Evolutionary conservation across 345 rosid species (phyloP), one percentile per base, ranked within the genome.

Genomic region (Salix purpurea): DNA sequence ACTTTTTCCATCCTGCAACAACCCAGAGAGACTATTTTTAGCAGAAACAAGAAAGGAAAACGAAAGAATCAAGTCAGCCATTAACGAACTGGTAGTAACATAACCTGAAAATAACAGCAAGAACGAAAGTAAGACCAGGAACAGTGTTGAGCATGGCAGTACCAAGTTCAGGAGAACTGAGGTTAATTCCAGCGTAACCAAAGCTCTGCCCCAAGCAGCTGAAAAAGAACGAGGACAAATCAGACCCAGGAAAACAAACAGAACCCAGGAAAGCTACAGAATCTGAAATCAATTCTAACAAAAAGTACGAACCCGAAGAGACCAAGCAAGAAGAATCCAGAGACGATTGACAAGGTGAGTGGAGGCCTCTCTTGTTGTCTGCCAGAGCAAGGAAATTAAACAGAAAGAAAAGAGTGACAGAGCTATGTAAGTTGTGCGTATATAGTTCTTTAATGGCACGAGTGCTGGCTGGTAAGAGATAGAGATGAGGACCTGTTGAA

Each of bases 311-410:
- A 88, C 92, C 90, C 89, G 18, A 85, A 74, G 4, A 88, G 4
- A 0, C 88, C 71, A 58, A 89, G 88, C 76, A 87, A 75, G 79
- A 86, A 83, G 78, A 89, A 52, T 62, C 67, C 81, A 73, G 70
- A 79, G 3, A 88, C 80, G 10, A 82, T 65, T 26, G 86, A 79
- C 52, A 81, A 73, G 40, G 54, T 74, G 5, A 81, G 56, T 67
- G 83, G 87, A 37, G 78, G 80, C 30, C 54, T 42, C 9, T 74
- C 74, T 46, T 85, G 79, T 81, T 85, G 81, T 81, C 86, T 85
- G 84, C 62, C 69, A 48, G 61, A 62, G 14, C 42, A 21, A 37
- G 36, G 8, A 28, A 52, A 44, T 9, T 14, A 23, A 50, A 70
- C 23, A 14, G 28, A 21, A 24, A 32, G 62, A 28, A 7, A 50